A percentile compares a stretch with the other conserved stretches of the same genome.
Evolutionary conservation across 495 filamentous ascomycete species (phyloP).

Genomic region (Articulospora tetracladia): DNA sequence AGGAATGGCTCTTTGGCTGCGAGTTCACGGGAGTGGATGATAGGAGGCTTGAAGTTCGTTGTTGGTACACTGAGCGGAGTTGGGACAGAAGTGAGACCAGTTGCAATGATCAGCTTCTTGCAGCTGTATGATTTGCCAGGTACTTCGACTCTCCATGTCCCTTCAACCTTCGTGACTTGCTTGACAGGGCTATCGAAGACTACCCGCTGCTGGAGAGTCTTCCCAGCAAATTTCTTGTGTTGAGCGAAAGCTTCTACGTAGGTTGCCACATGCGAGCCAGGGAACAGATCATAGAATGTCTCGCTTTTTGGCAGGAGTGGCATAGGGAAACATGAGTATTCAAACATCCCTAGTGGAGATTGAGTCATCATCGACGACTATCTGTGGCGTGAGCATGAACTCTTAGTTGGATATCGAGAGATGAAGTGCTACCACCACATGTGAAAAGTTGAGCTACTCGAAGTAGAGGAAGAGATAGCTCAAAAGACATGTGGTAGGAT

Average conservation of each 20-base stretch:
- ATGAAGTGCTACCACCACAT: too few relatives aligned
- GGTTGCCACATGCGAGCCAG: background rate
- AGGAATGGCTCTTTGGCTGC: conserved; percentile 24
- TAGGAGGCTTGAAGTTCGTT: conserved; percentile 21
- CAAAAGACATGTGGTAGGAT: too few relatives aligned
- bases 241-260: conserved; percentile 22
- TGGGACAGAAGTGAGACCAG: conserved; percentile 38
- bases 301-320: conserved; percentile 22
- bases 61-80: conserved; percentile 28
- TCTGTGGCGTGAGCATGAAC: too few relatives aligned
- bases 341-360: conserved; percentile 52
- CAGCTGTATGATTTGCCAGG: conserved; percentile 12
- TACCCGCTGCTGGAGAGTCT: conserved; percentile 28
- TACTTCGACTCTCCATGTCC: conserved; percentile 26
- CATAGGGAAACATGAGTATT: conserved; percentile 72
- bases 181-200: conserved; percentile 19
- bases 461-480: too few relatives aligned
- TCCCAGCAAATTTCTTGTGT: conserved; percentile 31
- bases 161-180: conserved; percentile 11
- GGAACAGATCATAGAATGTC: conserved; percentile 1
- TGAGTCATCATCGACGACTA: conserved; percentile 50
- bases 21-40: conserved; percentile 35
- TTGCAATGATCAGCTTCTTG: conserved; percentile 41
- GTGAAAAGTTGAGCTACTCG: too few relatives aligned
- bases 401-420: too few relatives aligned